Conservation (phyloP, 2,329 filamentous ascomycete species). For the Colletotrichum cordylinicola region DNA sequence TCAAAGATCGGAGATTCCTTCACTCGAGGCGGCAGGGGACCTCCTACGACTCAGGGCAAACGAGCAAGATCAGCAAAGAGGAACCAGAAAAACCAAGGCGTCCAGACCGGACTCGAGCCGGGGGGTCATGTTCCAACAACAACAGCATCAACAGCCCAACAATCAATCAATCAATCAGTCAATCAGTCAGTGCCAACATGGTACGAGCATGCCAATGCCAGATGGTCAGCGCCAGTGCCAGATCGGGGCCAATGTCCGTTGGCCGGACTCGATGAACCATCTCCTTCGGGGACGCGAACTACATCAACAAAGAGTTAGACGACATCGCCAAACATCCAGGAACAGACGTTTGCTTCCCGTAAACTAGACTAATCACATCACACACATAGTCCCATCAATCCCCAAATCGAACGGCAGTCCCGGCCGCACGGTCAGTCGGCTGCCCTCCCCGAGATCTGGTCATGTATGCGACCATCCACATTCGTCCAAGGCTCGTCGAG, state of each 20-base stretch:
- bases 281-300: neutral
- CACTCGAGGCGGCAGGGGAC: neutral
- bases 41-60: neutral
- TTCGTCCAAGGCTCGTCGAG: neutral
- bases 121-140: neutral
- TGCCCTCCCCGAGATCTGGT: slow-evolving; percentile 8
- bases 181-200: neutral
- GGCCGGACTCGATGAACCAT: neutral
- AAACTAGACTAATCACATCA: neutral
- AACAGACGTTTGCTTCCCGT: neutral
- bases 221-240: neutral
- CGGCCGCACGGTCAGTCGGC: neutral
- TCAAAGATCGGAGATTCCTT: neutral
- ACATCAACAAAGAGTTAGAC: neutral
- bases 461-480: slow-evolving; percentile 4
- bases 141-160: neutral
- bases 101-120: neutral
- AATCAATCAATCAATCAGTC: neutral
- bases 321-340: neutral
- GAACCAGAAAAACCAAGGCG: neutral
- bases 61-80: neutral
- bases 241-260: neutral
- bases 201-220: neutral
- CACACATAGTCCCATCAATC: neutral
- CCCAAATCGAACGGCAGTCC: neutral